Conservation (phyloP, 352 stramenopile genomes). For the Phytophthora cactorum region DNA sequence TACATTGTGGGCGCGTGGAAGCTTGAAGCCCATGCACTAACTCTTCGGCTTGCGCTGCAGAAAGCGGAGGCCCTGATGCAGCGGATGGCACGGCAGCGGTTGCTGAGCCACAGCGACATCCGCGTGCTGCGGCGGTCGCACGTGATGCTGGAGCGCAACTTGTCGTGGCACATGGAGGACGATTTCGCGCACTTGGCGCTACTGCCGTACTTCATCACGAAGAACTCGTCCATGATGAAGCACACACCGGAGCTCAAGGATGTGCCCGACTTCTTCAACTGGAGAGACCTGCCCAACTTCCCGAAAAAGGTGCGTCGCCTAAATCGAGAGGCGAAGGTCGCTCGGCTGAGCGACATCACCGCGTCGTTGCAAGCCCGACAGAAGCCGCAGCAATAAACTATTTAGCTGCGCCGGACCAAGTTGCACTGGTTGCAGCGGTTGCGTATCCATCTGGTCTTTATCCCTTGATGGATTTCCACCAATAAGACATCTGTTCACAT, state of each 20-base stretch:
- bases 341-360: constrained; percentile 41
- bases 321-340: constrained; percentile 18
- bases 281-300: constrained; percentile 55
- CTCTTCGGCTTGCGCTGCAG: constrained; percentile 26
- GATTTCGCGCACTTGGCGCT: constrained; percentile 67
- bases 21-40: neutral
- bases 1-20: neutral
- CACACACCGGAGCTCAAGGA: constrained; percentile 42
- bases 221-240: constrained; percentile 36
- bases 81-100: constrained; percentile 57
- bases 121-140: constrained; percentile 54
- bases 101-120: constrained; percentile 59
- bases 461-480: constrained; percentile 4
- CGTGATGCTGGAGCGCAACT: constrained; percentile 68
- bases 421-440: constrained; percentile 10
- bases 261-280: constrained; percentile 56
- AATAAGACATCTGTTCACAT: constrained; percentile 3
- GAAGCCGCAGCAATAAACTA: constrained; percentile 24
- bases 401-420: constrained; percentile 19
- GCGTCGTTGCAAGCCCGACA: constrained; percentile 39
- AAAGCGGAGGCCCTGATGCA: constrained; percentile 66
- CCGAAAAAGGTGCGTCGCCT: constrained; percentile 32
- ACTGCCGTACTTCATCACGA: constrained; percentile 62
- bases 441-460: constrained; percentile 20
- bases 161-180: constrained; percentile 54